A percentile compares a stretch with the other conserved stretches of the same genome.
Evolutionary conservation across 169 alveolate species (phyloP).

Genomic region (Babesia sp.): DNA sequence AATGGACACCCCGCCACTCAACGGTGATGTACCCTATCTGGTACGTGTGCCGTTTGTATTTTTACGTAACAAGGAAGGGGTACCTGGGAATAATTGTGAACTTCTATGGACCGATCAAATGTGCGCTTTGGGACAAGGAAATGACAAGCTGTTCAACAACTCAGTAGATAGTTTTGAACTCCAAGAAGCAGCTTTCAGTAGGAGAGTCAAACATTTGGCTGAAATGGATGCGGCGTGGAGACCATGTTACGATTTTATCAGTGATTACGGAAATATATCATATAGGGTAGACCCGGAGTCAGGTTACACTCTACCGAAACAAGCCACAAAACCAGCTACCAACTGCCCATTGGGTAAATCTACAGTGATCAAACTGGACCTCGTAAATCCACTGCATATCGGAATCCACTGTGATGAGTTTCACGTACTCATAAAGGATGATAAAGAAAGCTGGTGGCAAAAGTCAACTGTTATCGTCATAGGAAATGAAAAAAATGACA

Average conservation of each 20-base stretch:
- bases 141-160: background rate
- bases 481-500: background rate
- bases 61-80: constrained; percentile 48
- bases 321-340: background rate
- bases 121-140: background rate
- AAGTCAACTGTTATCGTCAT: constrained; percentile 7
- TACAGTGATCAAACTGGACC: constrained; percentile 16
- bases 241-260: constrained; percentile 13
- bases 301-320: constrained; percentile 21
- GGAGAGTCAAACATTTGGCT: constrained; percentile 5
- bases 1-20: constrained; percentile 1
- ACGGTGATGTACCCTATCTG: constrained; percentile 28
- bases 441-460: constrained; percentile 31
- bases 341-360: background rate
- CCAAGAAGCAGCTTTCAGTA: constrained; percentile 18
- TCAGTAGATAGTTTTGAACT: constrained; percentile 22
- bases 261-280: constrained; percentile 34
- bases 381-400: constrained; percentile 57
- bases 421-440: constrained; percentile 29
- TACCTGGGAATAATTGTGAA: constrained; percentile 43
- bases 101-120: background rate
- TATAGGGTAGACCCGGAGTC: constrained; percentile 20
- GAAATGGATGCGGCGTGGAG: constrained; percentile 19
- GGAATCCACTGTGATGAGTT: constrained; percentile 48
- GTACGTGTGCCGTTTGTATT: constrained; percentile 56